phyloP scores from a whole-genome alignment of 805 yeast genomes.

The Wickerhamomyces strasburgensis region DNA sequence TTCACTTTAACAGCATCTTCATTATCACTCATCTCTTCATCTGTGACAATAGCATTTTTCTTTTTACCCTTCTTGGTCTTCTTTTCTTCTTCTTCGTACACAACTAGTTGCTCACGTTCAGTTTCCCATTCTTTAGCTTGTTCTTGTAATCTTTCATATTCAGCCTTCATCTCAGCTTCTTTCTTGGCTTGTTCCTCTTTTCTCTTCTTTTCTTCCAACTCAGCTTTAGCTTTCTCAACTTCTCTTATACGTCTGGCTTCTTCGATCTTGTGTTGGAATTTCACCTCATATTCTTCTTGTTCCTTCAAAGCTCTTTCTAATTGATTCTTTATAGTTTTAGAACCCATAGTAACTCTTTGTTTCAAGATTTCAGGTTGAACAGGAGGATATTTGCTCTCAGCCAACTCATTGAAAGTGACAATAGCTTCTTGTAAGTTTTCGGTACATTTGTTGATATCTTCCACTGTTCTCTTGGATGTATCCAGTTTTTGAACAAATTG shows the following conservation, averaged over 20 bases:
- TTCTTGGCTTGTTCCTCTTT: slow-evolving; percentile 45
- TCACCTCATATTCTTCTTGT: slow-evolving; percentile 61
- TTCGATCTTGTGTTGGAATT: slow-evolving; percentile 54
- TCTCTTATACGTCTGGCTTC: slow-evolving; percentile 62
- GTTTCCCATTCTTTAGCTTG: slow-evolving; percentile 54
- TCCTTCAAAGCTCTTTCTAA: slow-evolving; percentile 66
- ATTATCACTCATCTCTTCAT: slow-evolving; percentile 35
- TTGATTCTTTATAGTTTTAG: slow-evolving; percentile 66
- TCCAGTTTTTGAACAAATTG: slow-evolving; percentile 67
- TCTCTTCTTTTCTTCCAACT: slow-evolving; percentile 43
- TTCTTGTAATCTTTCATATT: slow-evolving; percentile 47
- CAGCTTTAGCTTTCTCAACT: slow-evolving; percentile 41
- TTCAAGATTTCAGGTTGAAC: slow-evolving; percentile 74
- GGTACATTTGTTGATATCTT: slow-evolving; percentile 54
- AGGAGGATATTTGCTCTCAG: slow-evolving; percentile 59
- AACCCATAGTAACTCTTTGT: slow-evolving; percentile 83
- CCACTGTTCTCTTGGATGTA: slow-evolving; percentile 52
- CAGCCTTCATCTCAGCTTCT: slow-evolving; percentile 34
- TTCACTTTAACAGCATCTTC: slow-evolving; percentile 23
- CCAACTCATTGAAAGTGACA: slow-evolving; percentile 48
- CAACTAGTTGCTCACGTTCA: slow-evolving; percentile 38
- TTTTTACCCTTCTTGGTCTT: slow-evolving; percentile 32
- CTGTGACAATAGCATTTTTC: slow-evolving; percentile 42
- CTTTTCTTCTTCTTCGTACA: slow-evolving; percentile 33
- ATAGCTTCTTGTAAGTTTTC: slow-evolving; percentile 61